These are phyloP conservation scores for Panus rudis DNA, from an alignment of 768 basidiomycete genomes.

Conservation along the genomic window DNA sequence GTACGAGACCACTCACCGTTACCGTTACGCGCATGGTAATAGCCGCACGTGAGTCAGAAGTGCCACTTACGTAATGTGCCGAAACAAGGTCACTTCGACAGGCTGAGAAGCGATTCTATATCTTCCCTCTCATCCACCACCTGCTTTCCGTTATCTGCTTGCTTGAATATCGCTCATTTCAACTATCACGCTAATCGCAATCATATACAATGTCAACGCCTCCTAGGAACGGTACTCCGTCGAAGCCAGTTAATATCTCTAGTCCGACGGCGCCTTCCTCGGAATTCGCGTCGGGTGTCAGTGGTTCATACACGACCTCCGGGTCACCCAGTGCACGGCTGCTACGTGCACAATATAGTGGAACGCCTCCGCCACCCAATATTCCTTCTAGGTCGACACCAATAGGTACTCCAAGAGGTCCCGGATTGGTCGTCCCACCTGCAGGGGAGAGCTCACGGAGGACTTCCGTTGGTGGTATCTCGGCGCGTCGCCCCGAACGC, in stretches of 20 bases:
- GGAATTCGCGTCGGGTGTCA: neutral
- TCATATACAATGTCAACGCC: conserved; percentile 2
- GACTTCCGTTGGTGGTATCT: conserved; percentile 31
- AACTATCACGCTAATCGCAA: neutral
- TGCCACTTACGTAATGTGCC: too few relatives aligned
- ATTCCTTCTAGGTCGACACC: conserved; percentile 56
- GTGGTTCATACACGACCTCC: conserved; percentile 22
- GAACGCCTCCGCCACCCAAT: conserved; percentile 44
- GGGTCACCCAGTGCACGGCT: conserved; percentile 62
- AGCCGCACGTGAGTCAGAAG: too few relatives aligned
- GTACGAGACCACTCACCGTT: too few relatives aligned
- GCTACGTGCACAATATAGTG: conserved; percentile 59
- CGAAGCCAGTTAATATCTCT: conserved; percentile 18
- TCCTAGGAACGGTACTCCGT: conserved; percentile 6
- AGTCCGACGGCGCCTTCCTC: conserved; percentile 9
- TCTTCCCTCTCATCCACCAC: too few relatives aligned
- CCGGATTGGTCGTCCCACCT: conserved; percentile 10
- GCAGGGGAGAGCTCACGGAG: conserved; percentile 12
- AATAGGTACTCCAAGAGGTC: conserved; percentile 25
- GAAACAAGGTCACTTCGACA: too few relatives aligned
- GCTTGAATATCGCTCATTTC: neutral
- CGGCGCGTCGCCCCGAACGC: conserved; percentile 28
- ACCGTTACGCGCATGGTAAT: too few relatives aligned
- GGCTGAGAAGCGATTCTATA: too few relatives aligned
- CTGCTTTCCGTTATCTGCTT: too few relatives aligned